A percentile compares a stretch with the other conserved stretches of the same genome.
Evolutionary conservation across 768 basidiomycete genomes (phyloP).

Genomic region (Podaxis mareebaensis): DNA sequence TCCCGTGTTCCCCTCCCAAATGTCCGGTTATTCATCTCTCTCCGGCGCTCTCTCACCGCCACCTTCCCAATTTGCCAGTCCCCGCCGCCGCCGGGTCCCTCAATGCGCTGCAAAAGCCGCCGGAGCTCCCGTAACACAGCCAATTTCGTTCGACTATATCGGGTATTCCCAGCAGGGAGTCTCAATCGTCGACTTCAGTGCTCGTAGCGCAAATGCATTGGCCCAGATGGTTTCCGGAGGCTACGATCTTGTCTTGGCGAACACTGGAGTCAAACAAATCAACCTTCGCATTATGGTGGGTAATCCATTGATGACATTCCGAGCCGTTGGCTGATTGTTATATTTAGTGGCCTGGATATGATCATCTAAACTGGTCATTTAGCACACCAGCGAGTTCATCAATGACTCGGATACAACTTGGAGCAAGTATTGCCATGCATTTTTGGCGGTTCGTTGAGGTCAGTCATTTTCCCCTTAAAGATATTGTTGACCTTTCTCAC

Average conservation of each 20-base stretch:
- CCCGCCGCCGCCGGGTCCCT: constrained; percentile 38
- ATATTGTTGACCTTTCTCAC: neutral
- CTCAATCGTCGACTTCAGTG: constrained; percentile 44
- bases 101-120: constrained; percentile 27
- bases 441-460: constrained; percentile 17
- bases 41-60: constrained; percentile 24
- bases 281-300: constrained; percentile 33
- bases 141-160: constrained; percentile 42
- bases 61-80: constrained; percentile 27
- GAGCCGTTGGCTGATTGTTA: neutral
- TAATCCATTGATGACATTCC: neutral
- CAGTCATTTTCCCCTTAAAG: neutral
- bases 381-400: constrained; percentile 11
- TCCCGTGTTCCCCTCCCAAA: constrained; percentile 30
- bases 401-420: constrained; percentile 17
- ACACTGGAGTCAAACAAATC: constrained; percentile 33
- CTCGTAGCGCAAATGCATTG: constrained; percentile 34
- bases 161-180: constrained; percentile 44
- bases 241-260: constrained; percentile 38
- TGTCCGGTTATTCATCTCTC: constrained; percentile 31
- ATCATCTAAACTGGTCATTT: constrained; percentile 13
- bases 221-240: constrained; percentile 41
- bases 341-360: constrained; percentile 18
- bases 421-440: constrained; percentile 15
- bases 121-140: constrained; percentile 22